These are phyloP conservation scores for Mycena latifolia DNA, from an alignment of 768 basidiomycete species.

Conservation along the genomic window DNA sequence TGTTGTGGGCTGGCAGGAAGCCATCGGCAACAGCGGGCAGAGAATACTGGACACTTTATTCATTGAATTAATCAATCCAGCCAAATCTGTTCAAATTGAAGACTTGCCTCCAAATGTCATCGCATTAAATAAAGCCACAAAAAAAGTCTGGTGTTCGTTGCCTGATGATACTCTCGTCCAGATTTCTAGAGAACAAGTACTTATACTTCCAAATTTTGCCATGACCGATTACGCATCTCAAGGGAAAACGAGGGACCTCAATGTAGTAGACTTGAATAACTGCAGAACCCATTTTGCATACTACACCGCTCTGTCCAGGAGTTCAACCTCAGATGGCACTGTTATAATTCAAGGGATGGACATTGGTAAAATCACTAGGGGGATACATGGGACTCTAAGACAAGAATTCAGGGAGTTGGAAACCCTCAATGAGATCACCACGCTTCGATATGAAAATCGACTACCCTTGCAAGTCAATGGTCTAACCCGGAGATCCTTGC, in stretches of 20 bases:
- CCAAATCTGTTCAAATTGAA: slow-evolving; percentile 37
- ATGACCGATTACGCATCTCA: slow-evolving; percentile 52
- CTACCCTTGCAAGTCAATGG: slow-evolving; percentile 36
- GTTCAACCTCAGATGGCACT: slow-evolving; percentile 38
- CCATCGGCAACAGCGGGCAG: slow-evolving; percentile 22
- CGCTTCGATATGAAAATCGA: slow-evolving; percentile 35
- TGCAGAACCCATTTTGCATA: slow-evolving; percentile 41
- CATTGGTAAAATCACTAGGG: slow-evolving; percentile 40
- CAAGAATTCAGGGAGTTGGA: slow-evolving; percentile 52
- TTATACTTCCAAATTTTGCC: slow-evolving; percentile 44
- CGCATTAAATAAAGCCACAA: slow-evolving; percentile 30
- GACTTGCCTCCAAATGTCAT: slow-evolving; percentile 48
- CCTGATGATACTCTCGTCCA: slow-evolving; percentile 30
- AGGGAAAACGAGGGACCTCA: slow-evolving; percentile 44
- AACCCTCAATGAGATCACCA: slow-evolving; percentile 49
- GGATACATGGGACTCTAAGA: slow-evolving; percentile 41
- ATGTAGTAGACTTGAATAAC: slow-evolving; percentile 44
- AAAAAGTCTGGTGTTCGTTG: slow-evolving; percentile 23
- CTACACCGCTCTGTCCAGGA: slow-evolving; percentile 48
- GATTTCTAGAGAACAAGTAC: slow-evolving; percentile 41
- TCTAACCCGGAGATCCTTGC: slow-evolving; percentile 28
- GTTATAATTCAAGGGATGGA: slow-evolving; percentile 45
- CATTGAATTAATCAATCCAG: slow-evolving; percentile 43
- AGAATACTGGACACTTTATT: slow-evolving; percentile 44
- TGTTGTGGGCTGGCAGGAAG: slow-evolving; percentile 43